Conservation (phyloP, 225 moss, liverwort and hornwort species). For the Marchantia paleacea region DNA sequence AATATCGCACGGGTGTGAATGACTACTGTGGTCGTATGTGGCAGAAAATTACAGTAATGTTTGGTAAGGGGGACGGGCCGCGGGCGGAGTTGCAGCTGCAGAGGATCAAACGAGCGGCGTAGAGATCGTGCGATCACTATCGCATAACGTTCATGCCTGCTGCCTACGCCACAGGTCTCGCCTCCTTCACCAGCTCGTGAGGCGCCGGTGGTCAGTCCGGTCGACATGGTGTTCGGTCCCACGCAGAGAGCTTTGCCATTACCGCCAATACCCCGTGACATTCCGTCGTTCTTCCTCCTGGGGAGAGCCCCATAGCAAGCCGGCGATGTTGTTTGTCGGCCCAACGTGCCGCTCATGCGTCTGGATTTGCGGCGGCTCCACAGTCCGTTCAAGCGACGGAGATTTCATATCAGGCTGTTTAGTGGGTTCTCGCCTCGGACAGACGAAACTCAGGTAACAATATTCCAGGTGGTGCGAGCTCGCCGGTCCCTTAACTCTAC, state of each 20-base stretch:
- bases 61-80: not conserved
- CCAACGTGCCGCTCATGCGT: not conserved
- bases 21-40: not conserved
- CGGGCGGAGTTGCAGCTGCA: not conserved
- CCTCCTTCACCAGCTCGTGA: not conserved
- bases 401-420: not conserved
- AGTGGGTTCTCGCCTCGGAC: too few species aligned
- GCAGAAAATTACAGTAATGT: not conserved
- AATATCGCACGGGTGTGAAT: not conserved
- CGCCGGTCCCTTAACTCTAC: too few species aligned
- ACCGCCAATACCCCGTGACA: not conserved
- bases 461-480: too few species aligned
- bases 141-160: constrained; percentile 6
- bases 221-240: not conserved
- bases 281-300: not conserved
- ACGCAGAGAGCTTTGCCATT: not conserved
- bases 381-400: not conserved
- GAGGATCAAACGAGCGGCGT: not conserved
- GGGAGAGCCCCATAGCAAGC: not conserved
- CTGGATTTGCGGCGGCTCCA: not conserved
- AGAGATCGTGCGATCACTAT: constrained; percentile 2
- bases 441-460: too few species aligned
- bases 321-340: not conserved
- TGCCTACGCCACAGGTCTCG: not conserved
- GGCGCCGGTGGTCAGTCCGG: not conserved